Evolutionary conservation across 805 yeast species (phyloP).

Genomic region (Ogataea methylovora): DNA sequence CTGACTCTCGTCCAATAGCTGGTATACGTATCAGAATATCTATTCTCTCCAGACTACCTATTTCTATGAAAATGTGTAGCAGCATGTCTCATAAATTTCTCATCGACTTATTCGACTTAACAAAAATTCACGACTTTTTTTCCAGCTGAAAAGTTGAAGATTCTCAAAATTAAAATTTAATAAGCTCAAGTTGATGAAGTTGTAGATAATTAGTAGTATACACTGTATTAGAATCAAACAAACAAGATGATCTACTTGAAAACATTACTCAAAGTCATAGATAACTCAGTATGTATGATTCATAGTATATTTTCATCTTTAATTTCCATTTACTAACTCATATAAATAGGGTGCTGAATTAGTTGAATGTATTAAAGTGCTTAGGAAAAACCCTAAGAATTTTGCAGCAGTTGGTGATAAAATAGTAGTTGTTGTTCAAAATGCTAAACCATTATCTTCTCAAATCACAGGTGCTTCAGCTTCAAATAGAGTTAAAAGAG

Average conservation of each 20-base stretch:
- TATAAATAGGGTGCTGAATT: constrained; percentile 81
- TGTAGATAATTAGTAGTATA: too few relatives aligned
- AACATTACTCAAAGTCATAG: constrained; percentile 82
- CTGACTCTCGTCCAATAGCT: too few relatives aligned
- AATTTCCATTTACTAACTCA: background rate
- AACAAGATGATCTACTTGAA: constrained; percentile 75
- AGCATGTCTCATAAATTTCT: too few relatives aligned
- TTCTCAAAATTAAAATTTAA: too few relatives aligned
- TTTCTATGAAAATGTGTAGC: too few relatives aligned
- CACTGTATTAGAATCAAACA: too few relatives aligned
- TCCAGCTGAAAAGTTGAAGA: too few relatives aligned
- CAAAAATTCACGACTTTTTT: too few relatives aligned
- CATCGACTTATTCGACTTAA: too few relatives aligned
- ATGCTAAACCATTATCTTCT: constrained; percentile 71
- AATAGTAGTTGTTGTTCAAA: constrained; percentile 89
- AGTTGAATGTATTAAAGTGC: constrained; percentile 92
- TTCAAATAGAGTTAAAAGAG: constrained; percentile 80
- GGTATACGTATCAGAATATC: too few relatives aligned
- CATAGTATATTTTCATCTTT: background rate
- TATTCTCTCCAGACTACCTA: too few relatives aligned
- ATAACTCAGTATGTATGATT: constrained; percentile 52
- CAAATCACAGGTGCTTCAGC: constrained; percentile 68
- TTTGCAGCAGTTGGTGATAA: constrained; percentile 86
- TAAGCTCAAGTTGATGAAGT: too few relatives aligned
- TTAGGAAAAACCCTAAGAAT: constrained; percentile 79